These are phyloP conservation scores for Blastomyces gilchristii DNA, from an alignment of 2,329 filamentous ascomycete species.

Conservation along the genomic window DNA sequence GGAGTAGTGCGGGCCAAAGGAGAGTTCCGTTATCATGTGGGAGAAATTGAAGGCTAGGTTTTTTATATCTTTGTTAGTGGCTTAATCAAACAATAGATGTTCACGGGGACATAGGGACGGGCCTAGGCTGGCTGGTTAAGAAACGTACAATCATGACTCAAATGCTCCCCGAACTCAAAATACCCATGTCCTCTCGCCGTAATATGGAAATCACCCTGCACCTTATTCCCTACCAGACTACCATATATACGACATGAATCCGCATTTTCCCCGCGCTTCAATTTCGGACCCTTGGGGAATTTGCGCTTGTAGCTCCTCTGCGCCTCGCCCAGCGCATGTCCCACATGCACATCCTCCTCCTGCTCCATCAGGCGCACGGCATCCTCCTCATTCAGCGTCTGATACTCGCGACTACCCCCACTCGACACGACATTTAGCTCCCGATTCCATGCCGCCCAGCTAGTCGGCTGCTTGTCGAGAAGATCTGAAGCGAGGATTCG, in stretches of 20 bases:
- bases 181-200: constrained; percentile 96
- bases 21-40: constrained; percentile 90
- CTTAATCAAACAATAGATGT: constrained; percentile 5
- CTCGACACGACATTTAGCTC: constrained; percentile 49
- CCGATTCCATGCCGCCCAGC: constrained; percentile 73
- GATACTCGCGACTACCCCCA: constrained; percentile 49
- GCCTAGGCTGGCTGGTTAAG: background rate
- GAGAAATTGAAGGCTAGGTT: constrained; percentile 84
- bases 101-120: constrained; percentile 3
- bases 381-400: constrained; percentile 54
- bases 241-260: constrained; percentile 87
- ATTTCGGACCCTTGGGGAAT: constrained; percentile 61
- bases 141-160: constrained; percentile 66
- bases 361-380: constrained; percentile 36
- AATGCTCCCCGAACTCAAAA: constrained; percentile 63
- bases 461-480: constrained; percentile 65
- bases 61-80: background rate
- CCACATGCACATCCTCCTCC: constrained; percentile 70
- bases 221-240: constrained; percentile 84
- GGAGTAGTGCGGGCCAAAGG: constrained; percentile 94
- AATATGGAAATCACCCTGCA: constrained; percentile 96
- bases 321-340: constrained; percentile 73
- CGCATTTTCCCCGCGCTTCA: constrained; percentile 45
- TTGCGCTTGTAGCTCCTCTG: constrained; percentile 55
- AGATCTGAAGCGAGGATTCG: constrained; percentile 71